Evolutionary conservation across 352 stramenopile genomes (phyloP).

Genomic region (Globisporangium orthogonon): DNA sequence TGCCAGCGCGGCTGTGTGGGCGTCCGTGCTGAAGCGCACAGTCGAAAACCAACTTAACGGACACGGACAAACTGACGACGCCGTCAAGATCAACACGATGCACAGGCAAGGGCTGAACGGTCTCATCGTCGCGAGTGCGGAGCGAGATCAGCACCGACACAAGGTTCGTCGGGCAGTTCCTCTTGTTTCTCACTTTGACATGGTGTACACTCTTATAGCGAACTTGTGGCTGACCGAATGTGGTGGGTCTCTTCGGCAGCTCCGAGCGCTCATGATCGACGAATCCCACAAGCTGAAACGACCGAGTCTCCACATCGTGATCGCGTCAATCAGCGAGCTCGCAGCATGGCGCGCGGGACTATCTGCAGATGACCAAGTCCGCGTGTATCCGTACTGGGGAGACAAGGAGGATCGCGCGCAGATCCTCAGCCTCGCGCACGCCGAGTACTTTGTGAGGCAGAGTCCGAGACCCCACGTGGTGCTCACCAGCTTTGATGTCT

Average conservation of each 20-base stretch:
- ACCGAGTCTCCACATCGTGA: slow-evolving; percentile 34
- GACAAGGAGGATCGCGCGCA: slow-evolving; percentile 29
- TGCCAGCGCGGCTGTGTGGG: not conserved
- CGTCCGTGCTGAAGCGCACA: not conserved
- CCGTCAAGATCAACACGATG: slow-evolving; percentile 8
- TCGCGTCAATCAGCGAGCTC: slow-evolving; percentile 32
- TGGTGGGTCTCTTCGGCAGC: slow-evolving; percentile 6
- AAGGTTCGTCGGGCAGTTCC: slow-evolving; percentile 2
- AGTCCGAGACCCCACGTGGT: slow-evolving; percentile 35
- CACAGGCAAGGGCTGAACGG: slow-evolving; percentile 25
- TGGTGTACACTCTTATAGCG: not conserved
- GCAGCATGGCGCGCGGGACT: slow-evolving; percentile 32
- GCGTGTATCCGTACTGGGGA: slow-evolving; percentile 54
- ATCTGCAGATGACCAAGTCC: slow-evolving; percentile 16
- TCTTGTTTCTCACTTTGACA: too few relatives aligned
- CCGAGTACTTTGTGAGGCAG: slow-evolving; percentile 25
- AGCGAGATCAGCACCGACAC: slow-evolving; percentile 10
- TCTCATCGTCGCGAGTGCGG: slow-evolving; percentile 12
- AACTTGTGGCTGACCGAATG: not conserved
- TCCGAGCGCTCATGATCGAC: slow-evolving; percentile 24
- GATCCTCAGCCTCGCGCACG: slow-evolving; percentile 27
- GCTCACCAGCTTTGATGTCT: slow-evolving; percentile 49
- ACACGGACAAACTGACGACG: not conserved
- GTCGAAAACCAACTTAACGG: not conserved
- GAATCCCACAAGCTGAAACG: slow-evolving; percentile 19